Base-by-base conservation (phyloP, 2,329 filamentous ascomycete species). In the Tolypocladium album region DNA sequence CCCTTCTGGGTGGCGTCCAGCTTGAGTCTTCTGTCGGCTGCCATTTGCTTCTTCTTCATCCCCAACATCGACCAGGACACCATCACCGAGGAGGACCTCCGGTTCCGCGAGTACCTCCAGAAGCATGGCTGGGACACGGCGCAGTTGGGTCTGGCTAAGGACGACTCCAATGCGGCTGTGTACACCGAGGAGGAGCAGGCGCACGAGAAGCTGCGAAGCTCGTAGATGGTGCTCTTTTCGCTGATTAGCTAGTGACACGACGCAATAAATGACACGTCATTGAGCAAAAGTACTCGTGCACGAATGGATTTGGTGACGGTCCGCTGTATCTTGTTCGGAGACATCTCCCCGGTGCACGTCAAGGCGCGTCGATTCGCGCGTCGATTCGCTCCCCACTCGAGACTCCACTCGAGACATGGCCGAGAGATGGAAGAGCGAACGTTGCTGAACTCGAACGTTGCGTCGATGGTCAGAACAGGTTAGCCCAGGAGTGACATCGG, bases 1-100 rank as follows among this genome's bases (percentile, higher is more conserved):
- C 92, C 92, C 0, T 97, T 96, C 76, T 96, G 86, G 72, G 90
- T 97, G n/a, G 87, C 87, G 2, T 88, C 87, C 45, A 78, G 83
- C 31, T 73, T 96, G 59, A 94, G 90, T 65, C 73, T 95, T n/a
- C 77, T 96, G 56, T 87, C 86, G 2, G 90, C 89, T 0, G 73
- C 45, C 6, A 70, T 77, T 13, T 67, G 78, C 1, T 76, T 88
- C 11, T 83, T 91, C 66, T 81, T 82, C 61, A 73, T 96, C 57
- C 92, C 92, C 0, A 76, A 89, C 56, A 88, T 97, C 62, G 86
- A 86, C n/a, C 82, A 95, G 75, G 88, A 96, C 67, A 96, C 90
- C 0, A 95, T 97, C 63, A 83, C 86, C 0, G 68, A 81, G 20
- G 92, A 97, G 72, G 92, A 97, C 68, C 69, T 78, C 11, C 81